Evolutionary conservation across 768 basidiomycete genomes (phyloP).

Genomic region (Ramaria sp.): DNA sequence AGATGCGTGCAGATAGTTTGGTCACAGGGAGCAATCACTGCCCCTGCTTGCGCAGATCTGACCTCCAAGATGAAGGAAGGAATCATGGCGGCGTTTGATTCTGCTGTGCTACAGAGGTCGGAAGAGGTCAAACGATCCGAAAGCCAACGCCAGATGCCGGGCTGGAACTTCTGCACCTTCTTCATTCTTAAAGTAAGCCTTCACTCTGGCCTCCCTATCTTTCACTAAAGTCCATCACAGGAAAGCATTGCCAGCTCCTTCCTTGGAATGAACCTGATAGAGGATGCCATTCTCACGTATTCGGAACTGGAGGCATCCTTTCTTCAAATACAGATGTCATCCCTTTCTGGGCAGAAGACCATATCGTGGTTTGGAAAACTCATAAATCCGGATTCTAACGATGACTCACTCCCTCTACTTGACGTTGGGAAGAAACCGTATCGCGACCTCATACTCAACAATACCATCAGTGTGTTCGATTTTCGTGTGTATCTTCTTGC

Average conservation of each 20-base stretch:
- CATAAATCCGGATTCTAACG: conserved; percentile 54
- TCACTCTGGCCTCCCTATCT: background rate
- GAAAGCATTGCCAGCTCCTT: conserved; percentile 91
- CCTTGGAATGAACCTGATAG: conserved; percentile 79
- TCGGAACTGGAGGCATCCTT: conserved; percentile 87
- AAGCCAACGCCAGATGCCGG: conserved; percentile 81
- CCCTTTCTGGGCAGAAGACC: conserved; percentile 44
- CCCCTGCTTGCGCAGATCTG: conserved; percentile 80
- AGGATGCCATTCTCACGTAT: conserved; percentile 84
- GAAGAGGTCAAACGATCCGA: conserved; percentile 90
- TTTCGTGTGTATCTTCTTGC: conserved; percentile 86
- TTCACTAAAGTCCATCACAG: conserved; percentile 29
- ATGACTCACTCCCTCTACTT: conserved; percentile 78
- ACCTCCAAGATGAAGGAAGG: conserved; percentile 86
- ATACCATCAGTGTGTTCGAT: conserved; percentile 89
- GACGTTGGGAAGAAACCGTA: conserved; percentile 75
- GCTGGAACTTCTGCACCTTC: conserved; percentile 98
- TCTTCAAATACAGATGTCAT: conserved; percentile 44
- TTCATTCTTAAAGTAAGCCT: conserved; percentile 79
- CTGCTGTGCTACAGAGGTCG: conserved; percentile 64
- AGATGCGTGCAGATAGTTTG: conserved; percentile 81
- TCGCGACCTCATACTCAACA: conserved; percentile 78
- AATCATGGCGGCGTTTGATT: conserved; percentile 74
- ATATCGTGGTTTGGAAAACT: conserved; percentile 89
- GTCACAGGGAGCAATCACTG: conserved; percentile 60